Conservation (phyloP, 169 alveolate genomes). For the Plasmodium inui region DNA sequence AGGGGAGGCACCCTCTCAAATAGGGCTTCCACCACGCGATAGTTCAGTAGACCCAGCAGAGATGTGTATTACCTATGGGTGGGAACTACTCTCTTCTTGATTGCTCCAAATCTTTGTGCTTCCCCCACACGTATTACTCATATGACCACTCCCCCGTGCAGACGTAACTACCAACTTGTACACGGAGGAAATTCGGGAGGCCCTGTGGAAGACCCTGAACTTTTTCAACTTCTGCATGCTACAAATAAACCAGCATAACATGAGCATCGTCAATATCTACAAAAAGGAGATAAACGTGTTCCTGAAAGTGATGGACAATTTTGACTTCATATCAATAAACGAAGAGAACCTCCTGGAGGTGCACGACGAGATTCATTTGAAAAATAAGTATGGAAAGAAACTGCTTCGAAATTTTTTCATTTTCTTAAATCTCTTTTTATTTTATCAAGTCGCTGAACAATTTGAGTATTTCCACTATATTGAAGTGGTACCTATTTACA, state of each 20-base stretch:
- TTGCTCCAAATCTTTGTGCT: neutral
- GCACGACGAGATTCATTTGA: constrained; percentile 46
- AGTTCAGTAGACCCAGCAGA: neutral
- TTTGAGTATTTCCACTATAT: constrained; percentile 45
- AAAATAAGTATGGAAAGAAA: constrained; percentile 59
- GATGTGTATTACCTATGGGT: neutral
- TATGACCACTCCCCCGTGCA: neutral
- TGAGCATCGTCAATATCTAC: neutral
- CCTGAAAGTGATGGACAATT: constrained; percentile 46
- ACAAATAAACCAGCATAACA: constrained; percentile 21
- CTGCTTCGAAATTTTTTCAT: constrained; percentile 31
- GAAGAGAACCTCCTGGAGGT: constrained; percentile 34
- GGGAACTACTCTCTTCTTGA: neutral
- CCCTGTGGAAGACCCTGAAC: constrained; percentile 15
- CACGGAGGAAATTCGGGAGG: constrained; percentile 1
- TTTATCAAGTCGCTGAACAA: neutral
- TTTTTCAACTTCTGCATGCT: constrained; percentile 20
- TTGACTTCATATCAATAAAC: neutral
- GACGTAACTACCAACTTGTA: constrained; percentile 2
- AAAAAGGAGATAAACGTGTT: constrained; percentile 49
- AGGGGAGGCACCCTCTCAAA: neutral
- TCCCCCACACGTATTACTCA: neutral
- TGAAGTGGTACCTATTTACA: constrained; percentile 44
- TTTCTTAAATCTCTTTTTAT: constrained; percentile 8
- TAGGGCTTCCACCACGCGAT: neutral